Evolutionary conservation across 1,284 basidiomycete genomes (phyloP), one percentile per base, ranked within the genome.

Genomic region (Cystobasidium slooffiae): DNA sequence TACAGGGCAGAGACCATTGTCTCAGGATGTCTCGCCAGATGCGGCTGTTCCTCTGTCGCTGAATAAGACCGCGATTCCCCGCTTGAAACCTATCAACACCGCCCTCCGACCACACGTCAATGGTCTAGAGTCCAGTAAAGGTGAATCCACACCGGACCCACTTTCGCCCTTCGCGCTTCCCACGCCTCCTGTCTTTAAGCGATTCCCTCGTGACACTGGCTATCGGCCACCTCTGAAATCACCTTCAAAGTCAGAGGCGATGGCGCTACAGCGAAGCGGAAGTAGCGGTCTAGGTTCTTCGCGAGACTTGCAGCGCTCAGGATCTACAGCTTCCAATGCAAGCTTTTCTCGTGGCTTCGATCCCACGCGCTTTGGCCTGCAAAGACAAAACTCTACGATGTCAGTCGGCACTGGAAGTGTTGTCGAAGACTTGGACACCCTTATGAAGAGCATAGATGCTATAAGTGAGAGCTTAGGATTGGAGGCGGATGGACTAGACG

Each of bases 371-470:
- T 66, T 49, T 20, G 46, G 63, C 44, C 59, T 73, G 44, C 51
- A 73, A 47, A 43, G 70, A 16, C 70, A 73, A 43, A 53, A 64
- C n/a, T 68, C 66, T 9, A 68, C 16, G 14, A 68, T 56, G 66
- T 56, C 53, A 18, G 52, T 68, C 14, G 70, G 70, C 44, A 49
- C 62, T 43, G 70, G 70, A 18, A 73, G 70, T 63, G 51, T 73
- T 0, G 70, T 66, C 14, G 70, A 66, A 31, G 70, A 73, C 52
- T 63, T 73, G 14, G 70, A 73, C 47, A 59, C 43, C 4, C 47
- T 73, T 22, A 59, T 73, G 56, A 43, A 55, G 31, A 65, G 62
- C 43, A 73, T 73, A 9, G 70, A 73, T 55, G 70, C 70, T 56
- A 73, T 73, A 3, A 59, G 63, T 41, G 70, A 73, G 47, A 66